A percentile compares a stretch with the other conserved stretches of the same genome.
These are phyloP conservation scores for Amphichorda felina DNA, from an alignment of 2,329 filamentous ascomycete species.

Conservation along the genomic window DNA sequence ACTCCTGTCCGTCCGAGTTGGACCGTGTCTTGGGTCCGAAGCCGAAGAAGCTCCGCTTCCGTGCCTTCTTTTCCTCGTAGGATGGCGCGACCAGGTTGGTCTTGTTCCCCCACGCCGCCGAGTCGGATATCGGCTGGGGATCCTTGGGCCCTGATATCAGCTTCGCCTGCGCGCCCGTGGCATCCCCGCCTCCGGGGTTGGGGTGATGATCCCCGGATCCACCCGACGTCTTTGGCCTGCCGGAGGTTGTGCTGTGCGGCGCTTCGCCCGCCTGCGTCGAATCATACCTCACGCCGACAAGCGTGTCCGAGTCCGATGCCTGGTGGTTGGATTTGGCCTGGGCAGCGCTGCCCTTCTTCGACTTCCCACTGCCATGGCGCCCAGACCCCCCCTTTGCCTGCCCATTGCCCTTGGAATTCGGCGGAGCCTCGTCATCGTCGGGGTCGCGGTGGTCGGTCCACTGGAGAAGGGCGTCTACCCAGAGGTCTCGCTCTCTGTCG, in stretches of 20 bases:
- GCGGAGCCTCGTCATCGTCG: constrained; percentile 29
- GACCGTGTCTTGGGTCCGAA: constrained; percentile 49
- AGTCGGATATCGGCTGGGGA: constrained; percentile 71
- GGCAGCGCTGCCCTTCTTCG: constrained; percentile 7
- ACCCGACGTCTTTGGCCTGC: constrained; percentile 22
- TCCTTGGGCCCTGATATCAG: constrained; percentile 80
- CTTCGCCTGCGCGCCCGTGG: constrained; percentile 25
- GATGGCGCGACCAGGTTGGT: constrained; percentile 32
- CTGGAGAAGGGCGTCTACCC: constrained; percentile 81
- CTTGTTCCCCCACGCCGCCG: constrained; percentile 78
- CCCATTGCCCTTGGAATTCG: constrained; percentile 23
- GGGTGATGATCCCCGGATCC: constrained; percentile 19
- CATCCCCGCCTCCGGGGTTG: constrained; percentile 14
- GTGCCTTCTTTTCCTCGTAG: constrained; percentile 63
- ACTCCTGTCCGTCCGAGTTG: constrained; percentile 46
- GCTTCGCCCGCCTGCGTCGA: constrained; percentile 38
- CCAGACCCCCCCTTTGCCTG: constrained; percentile 12
- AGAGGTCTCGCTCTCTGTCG: constrained; percentile 81
- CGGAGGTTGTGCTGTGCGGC: constrained; percentile 27
- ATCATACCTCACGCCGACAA: constrained; percentile 49
- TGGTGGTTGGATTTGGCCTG: constrained; percentile 18
- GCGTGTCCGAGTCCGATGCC: constrained; percentile 26
- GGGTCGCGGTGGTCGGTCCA: constrained; percentile 71
- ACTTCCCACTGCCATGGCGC: background rate
- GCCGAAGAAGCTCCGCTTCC: constrained; percentile 71